Evolutionary conservation across 495 filamentous ascomycete genomes (phyloP), one percentile per base, ranked within the genome.

Genomic region (Xylaria venustula): DNA sequence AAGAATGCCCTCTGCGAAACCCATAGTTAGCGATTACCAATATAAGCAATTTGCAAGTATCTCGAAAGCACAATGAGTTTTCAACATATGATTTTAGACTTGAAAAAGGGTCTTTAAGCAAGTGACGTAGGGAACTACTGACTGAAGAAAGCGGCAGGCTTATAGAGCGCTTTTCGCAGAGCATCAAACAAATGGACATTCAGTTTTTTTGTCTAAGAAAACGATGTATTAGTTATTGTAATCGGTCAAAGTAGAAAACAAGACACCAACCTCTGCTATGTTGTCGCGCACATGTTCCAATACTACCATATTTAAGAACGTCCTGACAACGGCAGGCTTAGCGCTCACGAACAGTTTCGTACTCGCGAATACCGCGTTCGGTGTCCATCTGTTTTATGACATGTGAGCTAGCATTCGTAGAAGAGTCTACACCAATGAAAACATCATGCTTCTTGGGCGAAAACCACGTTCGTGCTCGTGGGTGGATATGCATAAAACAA

Each of bases 181-280:
- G 91, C 85, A 59, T 92, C 90, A 80, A 96, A 99, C 3, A 97
- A 83, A 75, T 98, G 95, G 1, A 97, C 88, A 61, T 97, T 97
- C 44, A 99, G 79, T 67, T 96, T 97, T 77, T 91, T 93, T 7
- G 58, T 61, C 58, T 61, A 7, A n/a, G 9, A 53, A 32, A 28
- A 45, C 85, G 88, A 72, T 94, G 91, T 36, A 22, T 20, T 11
- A 40, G 50, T 41, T 3, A 41, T 20, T 3, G 7, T 53, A 17
- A 1, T 54, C 1, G 0, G 25, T 8, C 2, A 30, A 1, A 11
- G 15, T 4, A 12, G 44, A 0, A 42, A 54, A 30, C n/a, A n/a
- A n/a, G n/a, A n/a, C n/a, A 28, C 19, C 44, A 91, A 65, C 66
- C 60, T 71, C 69, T 42, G 66, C 54, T 36, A 71, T 92, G 59